phyloP scores from a whole-genome alignment of 2,329 filamentous ascomycete species.

The Didymosphaeria variabile region DNA sequence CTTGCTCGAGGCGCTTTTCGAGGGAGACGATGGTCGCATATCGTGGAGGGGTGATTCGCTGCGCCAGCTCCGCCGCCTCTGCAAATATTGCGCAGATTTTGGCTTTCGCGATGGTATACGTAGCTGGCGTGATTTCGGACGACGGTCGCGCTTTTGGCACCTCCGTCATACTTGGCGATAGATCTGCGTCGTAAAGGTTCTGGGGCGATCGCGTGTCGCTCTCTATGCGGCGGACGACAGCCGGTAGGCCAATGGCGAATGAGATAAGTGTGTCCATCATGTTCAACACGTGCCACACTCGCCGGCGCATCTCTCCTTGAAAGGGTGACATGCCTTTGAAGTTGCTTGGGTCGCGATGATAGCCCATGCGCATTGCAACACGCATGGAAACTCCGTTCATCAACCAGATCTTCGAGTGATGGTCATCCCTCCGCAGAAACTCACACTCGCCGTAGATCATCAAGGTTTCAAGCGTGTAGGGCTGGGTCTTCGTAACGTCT shows the following conservation, averaged over 20 bases:
- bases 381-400: slow-evolving; percentile 33
- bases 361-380: slow-evolving; percentile 48
- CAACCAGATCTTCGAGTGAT: slow-evolving; percentile 35
- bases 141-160: slow-evolving; percentile 28
- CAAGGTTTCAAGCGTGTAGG: slow-evolving; percentile 31
- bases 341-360: slow-evolving; percentile 47
- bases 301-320: slow-evolving; percentile 49
- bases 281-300: slow-evolving; percentile 45
- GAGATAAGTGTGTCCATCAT: slow-evolving; percentile 47
- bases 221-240: slow-evolving; percentile 41
- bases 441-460: slow-evolving; percentile 29
- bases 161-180: slow-evolving; percentile 39
- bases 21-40: slow-evolving; percentile 51
- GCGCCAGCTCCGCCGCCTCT: slow-evolving; percentile 50
- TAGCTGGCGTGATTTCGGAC: slow-evolving; percentile 38
- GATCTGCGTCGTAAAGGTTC: slow-evolving; percentile 51
- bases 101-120: slow-evolving; percentile 49
- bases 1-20: slow-evolving; percentile 48
- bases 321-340: slow-evolving; percentile 44
- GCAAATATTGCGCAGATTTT: slow-evolving; percentile 48
- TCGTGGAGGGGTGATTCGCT: slow-evolving; percentile 46
- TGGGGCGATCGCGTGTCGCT: slow-evolving; percentile 46
- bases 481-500: slow-evolving; percentile 35
- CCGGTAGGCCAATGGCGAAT: slow-evolving; percentile 46
- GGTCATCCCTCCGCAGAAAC: slow-evolving; percentile 31